Percentiles rank a stretch among this genome's conserved stretches.
These are phyloP conservation scores for Mycena floridula DNA, from an alignment of 768 basidiomycete genomes.

Conservation along the genomic window DNA sequence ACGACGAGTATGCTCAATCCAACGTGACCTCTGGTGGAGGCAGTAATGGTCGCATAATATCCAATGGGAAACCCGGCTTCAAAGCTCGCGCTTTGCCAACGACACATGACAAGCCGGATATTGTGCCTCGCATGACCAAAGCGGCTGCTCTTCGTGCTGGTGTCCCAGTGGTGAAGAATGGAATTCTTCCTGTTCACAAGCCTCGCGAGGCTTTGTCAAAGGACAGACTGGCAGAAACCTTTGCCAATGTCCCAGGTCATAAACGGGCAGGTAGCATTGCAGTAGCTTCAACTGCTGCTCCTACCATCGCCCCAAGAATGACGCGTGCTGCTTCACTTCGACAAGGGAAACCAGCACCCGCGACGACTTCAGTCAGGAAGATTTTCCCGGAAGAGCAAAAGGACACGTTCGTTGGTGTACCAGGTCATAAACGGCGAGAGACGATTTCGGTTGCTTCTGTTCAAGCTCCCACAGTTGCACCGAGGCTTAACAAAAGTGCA, in stretches of 20 bases:
- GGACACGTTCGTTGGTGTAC: slow-evolving; percentile 69
- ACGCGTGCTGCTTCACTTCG: slow-evolving; percentile 70
- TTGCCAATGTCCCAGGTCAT: slow-evolving; percentile 77
- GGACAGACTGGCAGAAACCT: slow-evolving; percentile 57
- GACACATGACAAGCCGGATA: slow-evolving; percentile 57
- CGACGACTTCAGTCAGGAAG: slow-evolving; percentile 18
- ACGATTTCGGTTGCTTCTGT: slow-evolving; percentile 66
- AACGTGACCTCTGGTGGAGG: slow-evolving; percentile 21
- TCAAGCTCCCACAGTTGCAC: slow-evolving; percentile 58
- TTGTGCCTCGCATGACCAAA: slow-evolving; percentile 70
- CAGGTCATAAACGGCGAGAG: slow-evolving; percentile 79
- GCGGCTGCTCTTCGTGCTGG: slow-evolving; percentile 73
- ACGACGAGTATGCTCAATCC: slow-evolving; percentile 34
- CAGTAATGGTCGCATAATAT: slow-evolving; percentile 5
- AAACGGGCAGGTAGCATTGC: slow-evolving; percentile 61
- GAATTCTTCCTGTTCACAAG: slow-evolving; percentile 22
- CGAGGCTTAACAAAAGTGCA: slow-evolving; percentile 77
- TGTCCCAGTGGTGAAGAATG: slow-evolving; percentile 35
- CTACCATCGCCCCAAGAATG: slow-evolving; percentile 66
- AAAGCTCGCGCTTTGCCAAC: slow-evolving; percentile 63
- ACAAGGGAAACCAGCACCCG: slow-evolving; percentile 39
- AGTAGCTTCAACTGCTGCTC: slow-evolving; percentile 73
- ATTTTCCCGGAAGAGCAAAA: slow-evolving; percentile 22
- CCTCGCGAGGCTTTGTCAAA: slow-evolving; percentile 54
- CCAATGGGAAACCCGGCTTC: slow-evolving; percentile 30